Evolutionary conservation across 352 stramenopile species (phyloP), one percentile per base, ranked within the genome.

Genomic region (Pythium dissotocum): DNA sequence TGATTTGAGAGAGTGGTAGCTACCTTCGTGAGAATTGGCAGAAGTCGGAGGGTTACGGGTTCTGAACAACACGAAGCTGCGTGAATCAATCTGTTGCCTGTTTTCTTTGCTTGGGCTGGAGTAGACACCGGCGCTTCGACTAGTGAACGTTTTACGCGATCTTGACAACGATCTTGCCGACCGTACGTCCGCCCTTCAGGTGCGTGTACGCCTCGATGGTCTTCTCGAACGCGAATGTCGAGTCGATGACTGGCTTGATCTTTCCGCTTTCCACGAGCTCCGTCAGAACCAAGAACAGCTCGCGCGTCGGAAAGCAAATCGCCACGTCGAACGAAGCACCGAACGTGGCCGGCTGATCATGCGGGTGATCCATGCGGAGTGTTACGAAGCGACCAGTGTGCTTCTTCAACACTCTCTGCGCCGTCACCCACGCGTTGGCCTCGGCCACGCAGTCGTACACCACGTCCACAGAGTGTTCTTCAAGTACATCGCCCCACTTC

Each of bases 301-400:
- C 5, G 36, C 36, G 36, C 9, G 36, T 42, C 36, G 36, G 5
- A 2, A 42, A 42, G 36, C 36, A 42, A 13, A 14, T 14, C 36
- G 36, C 36, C 36, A 42, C 36, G 53, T 85, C 70, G 18, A 92
- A 76, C 58, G 70, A 51, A 56, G 82, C 84, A 28, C 82, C 83
- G 18, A 91, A 85, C 14, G 77, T 65, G 9, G 85, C 82, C 56
- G 36, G 36, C 36, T 42, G 36, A 10, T 88, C 80, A 26, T 76
- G 80, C 0, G 73, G 80, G 9, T 42, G 36, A 13, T 42, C 36
- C 10, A 74, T 61, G 48, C 68, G 61, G 26, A 87, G 76, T 2
- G 61, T 84, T 48, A 83, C 70, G 57, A 82, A 86, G 35, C 72
- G 76, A 14, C 71, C 78, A 0, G 60, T 75, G 32, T 71, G 21